phyloP scores from a whole-genome alignment of 2,329 filamentous ascomycete genomes.

The Fusarium xyrophilum region DNA sequence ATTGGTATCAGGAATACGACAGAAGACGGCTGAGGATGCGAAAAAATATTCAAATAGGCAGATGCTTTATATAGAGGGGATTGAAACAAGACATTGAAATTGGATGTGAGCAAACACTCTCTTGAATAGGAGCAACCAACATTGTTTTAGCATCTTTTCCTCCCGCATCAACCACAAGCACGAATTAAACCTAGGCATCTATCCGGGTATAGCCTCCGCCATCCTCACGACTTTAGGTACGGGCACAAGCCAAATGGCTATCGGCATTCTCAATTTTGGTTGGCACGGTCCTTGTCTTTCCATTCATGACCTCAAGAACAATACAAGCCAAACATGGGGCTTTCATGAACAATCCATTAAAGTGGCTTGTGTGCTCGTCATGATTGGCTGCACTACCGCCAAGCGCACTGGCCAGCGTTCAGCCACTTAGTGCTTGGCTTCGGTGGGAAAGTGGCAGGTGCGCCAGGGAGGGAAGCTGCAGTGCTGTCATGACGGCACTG shows the following conservation, averaged over 20 bases:
- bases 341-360: conserved; percentile 1
- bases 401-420: conserved; percentile 24
- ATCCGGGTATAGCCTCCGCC: conserved; percentile 5
- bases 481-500: conserved; percentile 30
- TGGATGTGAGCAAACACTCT: not conserved
- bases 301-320: conserved; percentile 33
- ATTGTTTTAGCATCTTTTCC: not conserved
- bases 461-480: not conserved
- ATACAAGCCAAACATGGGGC: conserved; percentile 15
- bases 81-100: not conserved
- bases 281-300: conserved; percentile 16
- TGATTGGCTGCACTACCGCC: conserved; percentile 36
- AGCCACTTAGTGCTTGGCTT: conserved; percentile 12
- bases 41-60: not conserved
- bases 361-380: conserved; percentile 15
- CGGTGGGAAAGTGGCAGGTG: conserved; percentile 9
- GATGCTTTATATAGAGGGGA: not conserved
- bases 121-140: not conserved
- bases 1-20: not conserved
- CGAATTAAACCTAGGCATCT: not conserved
- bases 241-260: conserved; percentile 5
- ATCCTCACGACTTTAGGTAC: not conserved
- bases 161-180: not conserved
- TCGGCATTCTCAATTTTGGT: conserved; percentile 6
- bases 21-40: not conserved